phyloP scores from a whole-genome alignment of 192 early-diverging fungal genomes.

The Phycomyces nitens region DNA sequence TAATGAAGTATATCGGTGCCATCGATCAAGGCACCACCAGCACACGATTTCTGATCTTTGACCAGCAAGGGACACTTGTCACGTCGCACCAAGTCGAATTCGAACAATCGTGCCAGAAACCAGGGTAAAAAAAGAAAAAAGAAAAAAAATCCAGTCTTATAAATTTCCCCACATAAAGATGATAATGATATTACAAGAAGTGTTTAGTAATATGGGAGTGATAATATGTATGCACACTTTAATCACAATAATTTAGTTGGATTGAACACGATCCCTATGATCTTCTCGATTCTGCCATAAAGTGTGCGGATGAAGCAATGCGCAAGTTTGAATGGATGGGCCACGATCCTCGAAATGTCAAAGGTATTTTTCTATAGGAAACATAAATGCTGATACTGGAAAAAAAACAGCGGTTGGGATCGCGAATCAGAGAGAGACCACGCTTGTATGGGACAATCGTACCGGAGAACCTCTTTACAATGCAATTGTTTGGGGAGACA shows the following conservation, averaged over 20 bases:
- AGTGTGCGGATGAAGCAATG: conserved; percentile 67
- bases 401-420: conserved; percentile 69
- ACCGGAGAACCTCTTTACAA: conserved; percentile 83
- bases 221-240: too few relatives aligned
- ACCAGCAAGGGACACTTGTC: conserved; percentile 64
- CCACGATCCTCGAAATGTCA: conserved; percentile 43
- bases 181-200: too few relatives aligned
- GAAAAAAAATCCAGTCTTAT: background rate
- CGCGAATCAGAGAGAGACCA: conserved; percentile 95
- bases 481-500: conserved; percentile 92
- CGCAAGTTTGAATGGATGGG: conserved; percentile 67
- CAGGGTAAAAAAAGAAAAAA: conserved; percentile 45
- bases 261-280: conserved; percentile 84
- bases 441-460: conserved; percentile 79
- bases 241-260: conserved; percentile 67
- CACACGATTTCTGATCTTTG: conserved; percentile 90
- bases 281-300: conserved; percentile 68
- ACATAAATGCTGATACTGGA: background rate
- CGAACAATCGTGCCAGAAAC: conserved; percentile 67
- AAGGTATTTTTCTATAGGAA: conserved; percentile 17
- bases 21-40: conserved; percentile 94
- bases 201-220: too few relatives aligned
- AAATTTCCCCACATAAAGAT: too few relatives aligned
- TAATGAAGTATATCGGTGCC: conserved; percentile 58
- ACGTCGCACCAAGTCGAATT: conserved; percentile 76